Base-by-base conservation (phyloP, 2,329 filamentous ascomycete species). In the Microcyclosporella mali region DNA sequence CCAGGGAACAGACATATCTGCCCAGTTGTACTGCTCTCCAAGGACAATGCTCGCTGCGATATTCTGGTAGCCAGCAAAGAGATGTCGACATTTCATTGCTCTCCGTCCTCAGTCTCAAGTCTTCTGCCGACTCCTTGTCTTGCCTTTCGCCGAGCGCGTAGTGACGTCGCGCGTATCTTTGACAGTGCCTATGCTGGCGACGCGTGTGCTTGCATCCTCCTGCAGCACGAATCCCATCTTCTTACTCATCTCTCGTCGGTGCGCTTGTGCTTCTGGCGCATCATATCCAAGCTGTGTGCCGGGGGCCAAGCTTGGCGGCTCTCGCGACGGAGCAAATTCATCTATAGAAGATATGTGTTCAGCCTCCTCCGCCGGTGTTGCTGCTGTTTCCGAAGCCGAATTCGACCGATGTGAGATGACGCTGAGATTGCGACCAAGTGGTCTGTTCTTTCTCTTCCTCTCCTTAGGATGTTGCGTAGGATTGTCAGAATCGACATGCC, bases 201-300 rank as follows among this genome's bases (percentile, higher is more conserved):
- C n/a, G 16, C 55, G 56, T 17, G 28, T 37, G 6, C 43, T 45
- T 36, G 55, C 53, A 39, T 57, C 56, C 36, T 50, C 36, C 36
- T 37, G 46, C 37, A 59, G 47, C 33, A 42, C 53, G 18, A 50
- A 52, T 6, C 61, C 60, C 59, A 65, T 59, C 38, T 52, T 53
- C 52, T 58, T 55, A 32, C 53, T 56, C 55, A 64, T 58, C 41
- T 58, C 40, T 27, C 41, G 33, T 14, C 57, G 52, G 40, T 61
- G 55, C 14, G 53, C 53, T 31, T 56, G 58, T 4, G 57, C 56
- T 10, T 62, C 62, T 11, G 55, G 52, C 1, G 51, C 56, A 17
- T 63, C 62, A 37, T 66, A 66, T 1, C 56, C 60, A 15, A 66
- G 54, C 47, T 65, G 61, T 33, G 63, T 64, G 39, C 60, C 55